Base-by-base conservation (phyloP, 148 eudicot genomes). In the Mesembryanthemum crystallinum region DNA sequence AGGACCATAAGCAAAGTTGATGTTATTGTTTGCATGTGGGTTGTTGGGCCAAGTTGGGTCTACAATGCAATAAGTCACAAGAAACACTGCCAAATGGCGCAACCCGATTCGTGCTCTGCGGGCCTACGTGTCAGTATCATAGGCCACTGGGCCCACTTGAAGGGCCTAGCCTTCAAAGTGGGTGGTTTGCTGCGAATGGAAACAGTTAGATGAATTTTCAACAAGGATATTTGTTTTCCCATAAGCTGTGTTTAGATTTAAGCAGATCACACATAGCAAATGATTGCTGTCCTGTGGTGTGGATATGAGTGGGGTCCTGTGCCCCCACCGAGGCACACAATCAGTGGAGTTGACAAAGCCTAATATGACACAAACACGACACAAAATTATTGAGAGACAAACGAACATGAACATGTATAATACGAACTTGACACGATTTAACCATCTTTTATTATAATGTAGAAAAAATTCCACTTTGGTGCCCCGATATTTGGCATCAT, bases 111-210 rank as follows among this genome's bases (percentile, higher is more conserved):
- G 29, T 10, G 21, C n/a, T 17, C 0, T n/a, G n/a, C 57, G 15
- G 21, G n/a, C 21, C n/a, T 52, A 15, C n/a, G n/a, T n/a, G n/a
- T n/a, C n/a, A 20, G 57, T 52, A 8, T 14, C 1, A 20, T 2
- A 2, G 3, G 20, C 7, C 45, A n/a, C n/a, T 35, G 27, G 25
- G 45, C 27, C 45, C n/a, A 64, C 67, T 4, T 64, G 39, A n/a
- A n/a, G 67, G 67, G 68, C 45, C 68, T n/a, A n/a, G n/a, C 21
- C 33, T 7, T n/a, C 15, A 1, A 6, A 8, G 17, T 45, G 67
- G 30, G 42, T 65, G 42, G 17, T 29, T 30, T 73, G 64, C 69
- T 79, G 54, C 59, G 60, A 73, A 33, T 68, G 12, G 77, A 57
- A 73, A 12, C 73, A 17, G 60, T 55, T 67, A 17, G 10, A 43